A percentile compares a stretch with the other conserved stretches of the same genome.
Evolutionary conservation across 768 basidiomycete species (phyloP).

Genomic region (Tricholoma sp.): DNA sequence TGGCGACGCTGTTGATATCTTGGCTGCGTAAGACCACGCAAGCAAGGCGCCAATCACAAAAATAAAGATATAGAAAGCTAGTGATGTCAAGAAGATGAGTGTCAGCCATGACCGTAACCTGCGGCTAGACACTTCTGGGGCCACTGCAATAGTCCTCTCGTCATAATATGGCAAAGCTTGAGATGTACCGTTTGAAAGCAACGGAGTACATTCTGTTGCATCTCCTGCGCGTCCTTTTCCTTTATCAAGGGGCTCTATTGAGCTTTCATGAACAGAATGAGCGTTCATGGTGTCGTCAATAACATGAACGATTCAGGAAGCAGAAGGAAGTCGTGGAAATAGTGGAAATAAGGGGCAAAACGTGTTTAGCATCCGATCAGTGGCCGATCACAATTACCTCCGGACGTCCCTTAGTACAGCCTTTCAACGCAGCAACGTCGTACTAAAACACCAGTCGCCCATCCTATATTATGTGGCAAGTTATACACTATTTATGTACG

Average conservation of each 20-base stretch:
- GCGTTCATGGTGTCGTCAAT: slow-evolving; percentile 6
- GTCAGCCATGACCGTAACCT: slow-evolving; percentile 34
- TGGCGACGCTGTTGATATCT: slow-evolving; percentile 45
- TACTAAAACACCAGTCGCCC: no score
- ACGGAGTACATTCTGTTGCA: slow-evolving; percentile 49
- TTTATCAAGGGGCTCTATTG: slow-evolving; percentile 30
- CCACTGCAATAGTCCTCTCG: slow-evolving; percentile 13
- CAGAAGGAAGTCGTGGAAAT: neutral
- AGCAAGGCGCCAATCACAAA: slow-evolving; percentile 44
- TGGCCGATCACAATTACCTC: no score
- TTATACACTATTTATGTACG: neutral
- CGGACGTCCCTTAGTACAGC: no score
- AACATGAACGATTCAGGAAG: neutral
- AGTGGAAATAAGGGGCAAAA: neutral
- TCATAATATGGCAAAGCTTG: slow-evolving; percentile 23
- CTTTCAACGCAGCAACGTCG: no score
- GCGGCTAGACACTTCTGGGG: slow-evolving; percentile 21
- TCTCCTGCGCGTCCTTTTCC: slow-evolving; percentile 50
- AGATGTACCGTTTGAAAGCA: slow-evolving; percentile 35
- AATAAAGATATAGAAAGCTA: slow-evolving; percentile 43
- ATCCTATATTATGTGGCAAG: no score
- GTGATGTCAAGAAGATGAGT: slow-evolving; percentile 52
- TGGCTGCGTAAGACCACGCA: slow-evolving; percentile 63
- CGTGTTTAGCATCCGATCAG: slow-evolving; percentile 1
- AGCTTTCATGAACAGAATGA: slow-evolving; percentile 7